Conservation (phyloP, 1,139 yeast genomes). For the Magnusiomyces ingens region DNA sequence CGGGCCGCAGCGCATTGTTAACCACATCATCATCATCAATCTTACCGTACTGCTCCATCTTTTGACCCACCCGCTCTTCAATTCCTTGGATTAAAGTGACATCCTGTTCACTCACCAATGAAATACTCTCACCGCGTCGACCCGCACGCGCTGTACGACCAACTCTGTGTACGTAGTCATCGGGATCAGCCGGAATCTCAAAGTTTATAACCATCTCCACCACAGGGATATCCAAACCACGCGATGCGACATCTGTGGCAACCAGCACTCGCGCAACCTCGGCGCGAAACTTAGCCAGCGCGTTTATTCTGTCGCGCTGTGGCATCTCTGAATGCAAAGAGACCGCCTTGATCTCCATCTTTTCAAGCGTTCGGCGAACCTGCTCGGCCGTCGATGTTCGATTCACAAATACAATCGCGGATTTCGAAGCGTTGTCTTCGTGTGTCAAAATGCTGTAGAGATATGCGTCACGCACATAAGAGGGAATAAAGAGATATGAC, state of each 20-base stretch:
- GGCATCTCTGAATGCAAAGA: conserved; percentile 94
- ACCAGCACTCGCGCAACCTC: conserved; percentile 87
- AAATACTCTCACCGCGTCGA: conserved; percentile 59
- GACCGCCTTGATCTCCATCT: conserved; percentile 72
- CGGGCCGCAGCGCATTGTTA: conserved; percentile 54
- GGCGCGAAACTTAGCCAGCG: conserved; percentile 87
- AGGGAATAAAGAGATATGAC: conserved; percentile 55
- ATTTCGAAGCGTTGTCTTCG: conserved; percentile 55
- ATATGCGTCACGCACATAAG: conserved; percentile 86
- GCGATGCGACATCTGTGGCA: conserved; percentile 94
- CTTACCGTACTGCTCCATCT: conserved; percentile 65
- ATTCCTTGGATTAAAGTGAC: conserved; percentile 75
- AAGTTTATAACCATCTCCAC: conserved; percentile 85
- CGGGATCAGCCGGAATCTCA: conserved; percentile 94
- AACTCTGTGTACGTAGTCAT: conserved; percentile 94
- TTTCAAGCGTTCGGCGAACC: conserved; percentile 64
- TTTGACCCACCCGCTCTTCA: conserved; percentile 73
- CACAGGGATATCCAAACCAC: conserved; percentile 94
- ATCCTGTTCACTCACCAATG: conserved; percentile 81
- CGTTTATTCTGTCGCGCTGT: conserved; percentile 82
- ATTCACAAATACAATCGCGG: conserved; percentile 84
- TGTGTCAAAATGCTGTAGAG: conserved; percentile 59
- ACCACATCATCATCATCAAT: conserved; percentile 73
- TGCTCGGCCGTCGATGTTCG: conserved; percentile 86
- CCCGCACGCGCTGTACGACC: conserved; percentile 99